Base-by-base conservation (phyloP, 352 stramenopile genomes). In the Pythium utonaiense region DNA sequence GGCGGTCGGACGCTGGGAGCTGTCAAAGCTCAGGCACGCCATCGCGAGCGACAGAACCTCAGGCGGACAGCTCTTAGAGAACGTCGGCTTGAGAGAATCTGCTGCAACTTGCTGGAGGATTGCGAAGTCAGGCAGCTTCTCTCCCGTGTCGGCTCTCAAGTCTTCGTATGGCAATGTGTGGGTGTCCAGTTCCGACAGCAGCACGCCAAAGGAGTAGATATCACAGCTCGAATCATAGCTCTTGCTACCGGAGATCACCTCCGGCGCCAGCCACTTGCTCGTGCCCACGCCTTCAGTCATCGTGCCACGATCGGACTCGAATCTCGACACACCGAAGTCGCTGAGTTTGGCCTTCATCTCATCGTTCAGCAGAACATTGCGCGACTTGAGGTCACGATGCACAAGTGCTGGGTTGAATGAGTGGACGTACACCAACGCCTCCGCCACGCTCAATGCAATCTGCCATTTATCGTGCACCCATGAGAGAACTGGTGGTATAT, bases 321-420 rank as follows among this genome's bases (percentile, higher is more conserved):
- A 78, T 3, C 77, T 62, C 19, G 80, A 77, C 14, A 69, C 64
- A 1, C 78, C 80, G 66, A 90, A 90, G 63, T 88, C 80, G 0
- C 74, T 78, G 36, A 90, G 53, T 44, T 90, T 88, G n/a, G 76
- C 76, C 13, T 69, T 50, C 57, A 82, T 64, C 0, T 77, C 61
- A 2, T 55, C 40, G 1, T 59, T 64, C 10, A 87, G 42, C 22
- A 89, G 51, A 21, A 90, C 66, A 21, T 86, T 86, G 0, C 78
- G 69, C 0, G 78, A 85, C 34, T 87, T 89, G 17, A 89, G 60
- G 50, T 89, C 77, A 10, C 79, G 77, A 36, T 89, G 80, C 6
- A 89, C 66, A 0, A 89, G 38, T 12, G 75, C 65, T 1, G 78
- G 78, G 3, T 64, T 64, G 36, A 87, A 78, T 12, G 75, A 86